phyloP scores from a whole-genome alignment of 768 basidiomycete genomes.

The Daedaleopsis nitida region DNA sequence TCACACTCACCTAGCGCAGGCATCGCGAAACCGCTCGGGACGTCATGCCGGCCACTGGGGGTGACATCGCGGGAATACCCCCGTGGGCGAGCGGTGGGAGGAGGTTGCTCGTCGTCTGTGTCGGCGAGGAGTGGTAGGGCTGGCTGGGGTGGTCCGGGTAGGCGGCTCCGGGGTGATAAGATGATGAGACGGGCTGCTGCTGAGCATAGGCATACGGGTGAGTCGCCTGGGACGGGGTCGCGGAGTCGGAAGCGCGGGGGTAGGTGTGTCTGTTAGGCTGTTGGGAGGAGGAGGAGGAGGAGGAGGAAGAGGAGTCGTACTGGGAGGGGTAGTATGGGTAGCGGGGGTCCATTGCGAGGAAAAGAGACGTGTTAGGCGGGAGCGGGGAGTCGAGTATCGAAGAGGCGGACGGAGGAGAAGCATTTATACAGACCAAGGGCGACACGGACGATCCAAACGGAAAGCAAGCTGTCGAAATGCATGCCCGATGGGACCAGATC shows the following conservation, averaged over 20 bases:
- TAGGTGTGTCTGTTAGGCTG: constrained; percentile 13
- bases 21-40: constrained; percentile 5
- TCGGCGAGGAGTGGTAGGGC: constrained; percentile 10
- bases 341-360: constrained; percentile 12
- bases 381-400: constrained; percentile 1
- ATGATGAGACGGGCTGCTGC: neutral
- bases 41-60: constrained; percentile 10
- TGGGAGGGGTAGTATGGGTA: constrained; percentile 18
- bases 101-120: constrained; percentile 10
- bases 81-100: constrained; percentile 8
- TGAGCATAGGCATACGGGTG: constrained; percentile 8
- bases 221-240: neutral
- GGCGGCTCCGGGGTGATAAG: neutral
- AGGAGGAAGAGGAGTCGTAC: neutral
- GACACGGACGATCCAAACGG: constrained; percentile 14
- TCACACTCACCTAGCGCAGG: constrained; percentile 13
- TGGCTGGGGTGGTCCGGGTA: constrained; percentile 3
- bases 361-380: constrained; percentile 11
- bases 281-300: constrained; percentile 6
- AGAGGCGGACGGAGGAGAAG: constrained; percentile 8
- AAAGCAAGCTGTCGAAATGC: constrained; percentile 17
- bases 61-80: constrained; percentile 14
- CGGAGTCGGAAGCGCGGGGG: constrained; percentile 9
- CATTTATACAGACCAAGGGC: constrained; percentile 16
- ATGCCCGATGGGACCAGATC: constrained; percentile 22